Evolutionary conservation across 2,329 filamentous ascomycete genomes (phyloP), one percentile per base, ranked within the genome.

Genomic region (Celoporthe dispersa): DNA sequence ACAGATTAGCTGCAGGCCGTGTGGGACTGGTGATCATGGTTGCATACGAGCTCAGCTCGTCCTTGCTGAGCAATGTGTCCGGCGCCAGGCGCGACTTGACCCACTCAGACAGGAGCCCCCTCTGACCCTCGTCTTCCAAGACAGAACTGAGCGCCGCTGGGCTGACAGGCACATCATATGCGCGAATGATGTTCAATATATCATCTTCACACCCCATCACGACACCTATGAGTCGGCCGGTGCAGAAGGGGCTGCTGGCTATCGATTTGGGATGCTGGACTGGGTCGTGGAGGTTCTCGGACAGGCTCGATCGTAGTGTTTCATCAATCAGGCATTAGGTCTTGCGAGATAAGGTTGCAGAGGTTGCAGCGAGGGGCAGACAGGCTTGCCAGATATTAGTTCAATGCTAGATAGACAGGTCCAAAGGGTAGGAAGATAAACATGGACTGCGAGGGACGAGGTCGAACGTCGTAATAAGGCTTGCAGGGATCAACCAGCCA

Each of bases 31-130:
- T 22, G 35, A 55, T 14, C 51, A 16, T 53, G 41, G 61, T 25
- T 28, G 75, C 82, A 77, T 79, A 89, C 87, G 86, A 75, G 62
- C 82, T 80, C 70, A 87, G 78, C 78, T 90, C 87, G 74, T 88
- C 84, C 68, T 79, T 80, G 59, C 84, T 85, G 55, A 90, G 78
- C 16, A 90, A 80, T 35, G 85, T 87, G 71, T 88, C 86, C 2
- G 79, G 75, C 16, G 77, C 78, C 44, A 89, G 79, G 74, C 87
- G 84, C 72, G 80, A 76, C 37, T 79, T 76, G 22, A 83, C 83
- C 87, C 87, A 90, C 61, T 82, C 81, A 3, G 78, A 76, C 61
- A 86, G 78, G 5, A 77, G 76, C 3, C 78, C 74, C 41, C 79
- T 80, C 48, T 78, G 75, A 11, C 79, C 73, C 1, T 74, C 73